A percentile compares a stretch with the other conserved stretches of the same genome.
Conservation (phyloP, 768 basidiomycete genomes). For the Lyophyllum decastes region DNA sequence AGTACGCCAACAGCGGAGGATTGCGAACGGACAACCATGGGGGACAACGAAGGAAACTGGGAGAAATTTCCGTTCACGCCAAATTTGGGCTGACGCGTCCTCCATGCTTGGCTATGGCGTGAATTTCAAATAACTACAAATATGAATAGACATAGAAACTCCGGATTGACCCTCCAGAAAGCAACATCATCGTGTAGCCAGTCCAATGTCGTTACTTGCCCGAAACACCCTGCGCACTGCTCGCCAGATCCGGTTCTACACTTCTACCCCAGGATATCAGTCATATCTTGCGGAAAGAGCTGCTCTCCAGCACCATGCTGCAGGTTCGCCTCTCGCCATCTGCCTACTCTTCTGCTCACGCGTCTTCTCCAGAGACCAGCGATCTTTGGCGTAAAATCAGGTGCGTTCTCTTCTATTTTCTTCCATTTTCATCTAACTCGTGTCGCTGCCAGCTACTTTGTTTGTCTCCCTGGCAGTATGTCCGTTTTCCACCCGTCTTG, state of each 20-base stretch:
- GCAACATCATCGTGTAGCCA: conserved; percentile 4
- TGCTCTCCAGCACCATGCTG: conserved; percentile 66
- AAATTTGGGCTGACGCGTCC: conserved; percentile 46
- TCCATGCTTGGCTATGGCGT: conserved; percentile 27
- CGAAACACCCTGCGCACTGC: conserved; percentile 49
- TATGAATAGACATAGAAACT: conserved; percentile 22
- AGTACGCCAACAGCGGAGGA: conserved; percentile 90
- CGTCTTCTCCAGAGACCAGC: conserved; percentile 57
- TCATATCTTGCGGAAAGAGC: conserved; percentile 53
- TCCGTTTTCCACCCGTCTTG: conserved; percentile 16
- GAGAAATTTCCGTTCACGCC: conserved; percentile 8
- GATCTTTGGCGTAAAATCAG: conserved; percentile 89
- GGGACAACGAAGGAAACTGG: conserved; percentile 23
- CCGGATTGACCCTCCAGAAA: conserved; percentile 36
- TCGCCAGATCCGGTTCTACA: conserved; percentile 38
- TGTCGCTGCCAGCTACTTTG: conserved; percentile 58
- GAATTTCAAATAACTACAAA: conserved; percentile 30
- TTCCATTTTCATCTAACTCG: conserved; percentile 14
- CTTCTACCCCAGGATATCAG: conserved; percentile 38
- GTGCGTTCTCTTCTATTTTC: conserved; percentile 22
- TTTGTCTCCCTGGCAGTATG: conserved; percentile 76
- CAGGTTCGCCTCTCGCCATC: conserved; percentile 39
- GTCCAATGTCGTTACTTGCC: conserved; percentile 50
- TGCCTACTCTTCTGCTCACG: conserved; percentile 7
- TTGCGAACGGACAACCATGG: conserved; percentile 71